Evolutionary conservation across 83 land plant genomes (phyloP), one percentile per base, ranked within the genome.

Genomic region (Thuja plicata): DNA sequence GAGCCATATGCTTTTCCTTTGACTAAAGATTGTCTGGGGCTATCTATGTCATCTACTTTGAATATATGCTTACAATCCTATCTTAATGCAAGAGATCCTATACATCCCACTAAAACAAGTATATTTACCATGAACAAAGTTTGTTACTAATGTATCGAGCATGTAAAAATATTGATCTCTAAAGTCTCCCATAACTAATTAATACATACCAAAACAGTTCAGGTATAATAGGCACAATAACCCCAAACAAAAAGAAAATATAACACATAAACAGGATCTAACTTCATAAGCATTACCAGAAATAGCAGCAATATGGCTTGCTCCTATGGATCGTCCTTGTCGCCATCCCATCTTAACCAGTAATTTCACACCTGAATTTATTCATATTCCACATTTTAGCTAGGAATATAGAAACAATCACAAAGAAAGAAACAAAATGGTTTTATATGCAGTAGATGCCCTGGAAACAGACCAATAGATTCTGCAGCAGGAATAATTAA

Each of bases 301-400:
- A 27, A 93, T 77, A 57, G 96, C 95, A 90, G 93, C 91, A 71
- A 90, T 77, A 79, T 92, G 92, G 38, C 92, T 93, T 48, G 96
- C 95, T 66, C 95, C 95, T 41, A 97, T 94, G 60, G 94, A 87
- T 87, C 90, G 94, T 43, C 99, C 99, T 55, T 90, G 98, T 7
- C 99, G 89, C 99, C 99, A 97, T 78, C 99, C 99, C 99, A 97
- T 97, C 88, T 95, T 96, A 57, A 90, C 52, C 87, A 97, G 94
- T 87, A 97, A 89, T 89, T 94, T 95, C 60, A 94, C 91, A 90
- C 99, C 99, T 97, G 80, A 87, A 13, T n/a, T 30, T 86, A 89
- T n/a, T 7, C 10, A 87, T 87, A 12, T 37, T 27, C 35, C 35
- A 86, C 45, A 82, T 57, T 40, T 84, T 88, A 55, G 60, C 19